These are phyloP conservation scores for Trichoderma reesei DNA, from an alignment of 495 filamentous ascomycete species.

Conservation along the genomic window DNA sequence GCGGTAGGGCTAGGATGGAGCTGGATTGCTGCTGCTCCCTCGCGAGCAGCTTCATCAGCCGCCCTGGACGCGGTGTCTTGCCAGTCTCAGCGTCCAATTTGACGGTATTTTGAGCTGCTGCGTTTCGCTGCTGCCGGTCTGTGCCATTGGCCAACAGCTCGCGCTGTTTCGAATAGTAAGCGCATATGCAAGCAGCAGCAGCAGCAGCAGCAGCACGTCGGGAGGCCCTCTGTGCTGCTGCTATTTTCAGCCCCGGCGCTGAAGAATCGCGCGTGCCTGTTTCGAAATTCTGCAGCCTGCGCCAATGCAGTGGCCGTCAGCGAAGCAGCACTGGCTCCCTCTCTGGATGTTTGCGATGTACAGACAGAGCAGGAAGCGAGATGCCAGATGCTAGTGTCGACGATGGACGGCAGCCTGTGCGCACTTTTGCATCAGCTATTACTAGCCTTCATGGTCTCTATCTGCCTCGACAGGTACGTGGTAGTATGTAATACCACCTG, in stretches of 20 bases:
- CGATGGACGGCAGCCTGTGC: background rate
- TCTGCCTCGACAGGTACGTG: background rate
- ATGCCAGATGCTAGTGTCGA: background rate
- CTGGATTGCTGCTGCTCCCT: background rate
- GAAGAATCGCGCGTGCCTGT: background rate
- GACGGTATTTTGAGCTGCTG: background rate
- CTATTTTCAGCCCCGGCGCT: background rate
- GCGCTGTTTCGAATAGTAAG: background rate
- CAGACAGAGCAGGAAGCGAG: too few species aligned
- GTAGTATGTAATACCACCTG: too few species aligned
- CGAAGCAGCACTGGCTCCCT: background rate
- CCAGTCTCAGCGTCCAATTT: background rate
- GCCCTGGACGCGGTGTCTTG: background rate
- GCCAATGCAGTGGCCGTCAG: background rate
- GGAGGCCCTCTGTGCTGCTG: slow-evolving; percentile 1
- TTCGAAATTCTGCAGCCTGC: slow-evolving; percentile 8
- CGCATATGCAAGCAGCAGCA: background rate
- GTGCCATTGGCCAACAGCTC: background rate
- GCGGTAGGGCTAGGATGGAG: background rate
- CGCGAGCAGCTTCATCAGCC: background rate
- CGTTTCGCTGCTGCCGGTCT: background rate
- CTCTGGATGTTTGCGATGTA: background rate
- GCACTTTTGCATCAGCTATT: background rate
- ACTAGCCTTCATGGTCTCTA: background rate
- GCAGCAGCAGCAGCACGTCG: background rate